Evolutionary conservation across 2,329 filamentous ascomycete species (phyloP).

Genomic region (Fusarium fujikuroi): DNA sequence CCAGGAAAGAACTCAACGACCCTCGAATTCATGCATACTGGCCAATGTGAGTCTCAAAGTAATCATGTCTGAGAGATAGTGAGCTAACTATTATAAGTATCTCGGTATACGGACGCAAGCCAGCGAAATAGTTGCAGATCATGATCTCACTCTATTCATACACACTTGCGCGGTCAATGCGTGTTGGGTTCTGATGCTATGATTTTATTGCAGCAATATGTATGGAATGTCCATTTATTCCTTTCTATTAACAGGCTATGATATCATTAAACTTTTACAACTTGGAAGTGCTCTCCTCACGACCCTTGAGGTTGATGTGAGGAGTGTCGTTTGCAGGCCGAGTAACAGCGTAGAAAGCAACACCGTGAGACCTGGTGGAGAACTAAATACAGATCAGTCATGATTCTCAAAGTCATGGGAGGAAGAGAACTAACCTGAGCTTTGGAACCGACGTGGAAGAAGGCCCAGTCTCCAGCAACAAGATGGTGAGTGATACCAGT

Average conservation of each 20-base stretch:
- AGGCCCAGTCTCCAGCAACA: slow-evolving; percentile 34
- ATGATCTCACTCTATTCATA: too few species aligned
- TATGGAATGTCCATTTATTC: background rate
- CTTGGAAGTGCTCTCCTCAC: slow-evolving; percentile 3
- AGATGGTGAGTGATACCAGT: slow-evolving; percentile 32
- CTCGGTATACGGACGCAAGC: slow-evolving; percentile 11
- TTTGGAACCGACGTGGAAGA: slow-evolving; percentile 34
- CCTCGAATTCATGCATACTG: slow-evolving; percentile 22
- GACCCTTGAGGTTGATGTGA: background rate
- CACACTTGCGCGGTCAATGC: background rate
- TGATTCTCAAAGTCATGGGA: fast-evolving
- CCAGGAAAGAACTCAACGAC: slow-evolving; percentile 20
- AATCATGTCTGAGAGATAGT: too few species aligned
- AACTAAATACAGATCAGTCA: slow-evolving; percentile 1
- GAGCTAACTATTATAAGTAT: background rate
- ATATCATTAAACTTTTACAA: background rate
- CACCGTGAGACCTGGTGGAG: slow-evolving; percentile 16
- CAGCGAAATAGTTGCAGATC: background rate
- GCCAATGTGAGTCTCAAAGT: slow-evolving; percentile 13
- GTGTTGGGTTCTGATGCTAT: fast-evolving
- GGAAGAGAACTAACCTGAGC: slow-evolving; percentile 5
- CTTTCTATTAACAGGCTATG: background rate
- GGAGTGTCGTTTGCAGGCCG: slow-evolving; percentile 13
- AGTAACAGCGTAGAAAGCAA: slow-evolving; percentile 33
- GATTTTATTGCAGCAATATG: background rate